Conservation (phyloP, 345 rosid species). For the Syzygium jambos region DNA sequence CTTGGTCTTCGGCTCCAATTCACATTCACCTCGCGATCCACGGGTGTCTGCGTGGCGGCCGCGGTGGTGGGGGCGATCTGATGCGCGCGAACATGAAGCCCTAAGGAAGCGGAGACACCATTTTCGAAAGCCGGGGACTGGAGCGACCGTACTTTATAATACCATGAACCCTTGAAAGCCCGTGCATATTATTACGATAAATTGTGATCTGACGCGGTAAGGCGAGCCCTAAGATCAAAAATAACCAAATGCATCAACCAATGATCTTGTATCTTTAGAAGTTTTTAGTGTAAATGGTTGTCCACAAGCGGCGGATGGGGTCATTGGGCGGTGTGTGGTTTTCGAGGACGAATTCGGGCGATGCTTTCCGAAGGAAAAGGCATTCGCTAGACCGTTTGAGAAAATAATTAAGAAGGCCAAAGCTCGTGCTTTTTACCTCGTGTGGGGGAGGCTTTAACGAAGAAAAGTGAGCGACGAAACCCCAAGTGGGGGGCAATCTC, state of each 20-base stretch:
- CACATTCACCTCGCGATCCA: neutral
- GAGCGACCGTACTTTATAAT: accelerated
- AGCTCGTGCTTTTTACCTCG: neutral
- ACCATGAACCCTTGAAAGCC: too few species aligned
- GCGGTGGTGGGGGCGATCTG: neutral
- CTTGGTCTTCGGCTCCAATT: neutral
- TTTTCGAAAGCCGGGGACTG: accelerated
- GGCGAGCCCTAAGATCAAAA: neutral
- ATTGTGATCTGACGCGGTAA: too few species aligned
- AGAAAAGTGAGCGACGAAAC: neutral
- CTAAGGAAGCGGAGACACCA: neutral
- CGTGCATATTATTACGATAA: too few species aligned
- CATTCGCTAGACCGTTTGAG: neutral
- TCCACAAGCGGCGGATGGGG: neutral
- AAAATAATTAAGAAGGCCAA: neutral
- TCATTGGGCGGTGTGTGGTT: neutral
- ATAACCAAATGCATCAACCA: neutral
- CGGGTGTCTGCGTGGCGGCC: too few species aligned
- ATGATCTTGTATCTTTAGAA: neutral
- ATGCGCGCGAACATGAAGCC: neutral
- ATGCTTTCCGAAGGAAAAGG: neutral
- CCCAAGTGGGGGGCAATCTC: neutral
- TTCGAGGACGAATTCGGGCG: neutral
- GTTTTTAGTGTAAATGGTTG: neutral
- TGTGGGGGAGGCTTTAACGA: neutral